Evolutionary conservation across 2,329 filamentous ascomycete species (phyloP).

Genomic region (Macroventuria anomochaeta): DNA sequence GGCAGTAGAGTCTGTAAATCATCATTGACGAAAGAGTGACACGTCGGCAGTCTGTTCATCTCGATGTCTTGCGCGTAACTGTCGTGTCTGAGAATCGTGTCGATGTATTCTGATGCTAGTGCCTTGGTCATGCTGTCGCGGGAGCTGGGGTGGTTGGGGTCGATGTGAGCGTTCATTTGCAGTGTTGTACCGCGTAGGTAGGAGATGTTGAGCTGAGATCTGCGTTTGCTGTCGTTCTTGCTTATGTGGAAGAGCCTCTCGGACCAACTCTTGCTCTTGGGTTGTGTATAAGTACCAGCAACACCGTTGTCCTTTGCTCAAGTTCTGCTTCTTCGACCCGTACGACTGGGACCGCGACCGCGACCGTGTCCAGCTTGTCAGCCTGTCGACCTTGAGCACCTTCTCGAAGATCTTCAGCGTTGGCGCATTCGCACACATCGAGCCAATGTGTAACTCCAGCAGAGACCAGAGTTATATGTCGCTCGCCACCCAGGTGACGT

Average conservation of each 20-base stretch:
- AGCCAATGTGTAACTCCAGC: constrained; percentile 33
- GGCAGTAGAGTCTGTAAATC: neutral
- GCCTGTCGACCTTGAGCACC: constrained; percentile 8
- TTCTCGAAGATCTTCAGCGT: constrained; percentile 31
- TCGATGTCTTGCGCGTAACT: neutral
- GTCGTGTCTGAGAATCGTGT: neutral
- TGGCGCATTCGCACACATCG: constrained; percentile 34
- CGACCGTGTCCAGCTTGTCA: neutral
- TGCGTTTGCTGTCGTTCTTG: neutral
- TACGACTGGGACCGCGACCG: neutral
- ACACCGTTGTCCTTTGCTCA: neutral
- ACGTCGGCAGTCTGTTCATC: neutral
- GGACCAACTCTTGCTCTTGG: neutral
- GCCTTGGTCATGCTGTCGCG: constrained; percentile 1
- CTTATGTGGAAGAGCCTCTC: neutral
- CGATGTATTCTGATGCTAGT: neutral
- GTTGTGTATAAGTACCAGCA: neutral
- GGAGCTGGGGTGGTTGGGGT: neutral
- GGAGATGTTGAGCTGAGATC: neutral
- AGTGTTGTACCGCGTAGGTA: neutral
- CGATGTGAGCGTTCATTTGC: neutral
- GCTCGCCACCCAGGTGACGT: constrained; percentile 31
- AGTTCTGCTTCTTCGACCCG: neutral
- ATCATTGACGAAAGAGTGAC: neutral
- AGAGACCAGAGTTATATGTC: constrained; percentile 23